These are phyloP conservation scores for Diaporthe batatas DNA, from an alignment of 2,329 filamentous ascomycete species.

Conservation along the genomic window DNA sequence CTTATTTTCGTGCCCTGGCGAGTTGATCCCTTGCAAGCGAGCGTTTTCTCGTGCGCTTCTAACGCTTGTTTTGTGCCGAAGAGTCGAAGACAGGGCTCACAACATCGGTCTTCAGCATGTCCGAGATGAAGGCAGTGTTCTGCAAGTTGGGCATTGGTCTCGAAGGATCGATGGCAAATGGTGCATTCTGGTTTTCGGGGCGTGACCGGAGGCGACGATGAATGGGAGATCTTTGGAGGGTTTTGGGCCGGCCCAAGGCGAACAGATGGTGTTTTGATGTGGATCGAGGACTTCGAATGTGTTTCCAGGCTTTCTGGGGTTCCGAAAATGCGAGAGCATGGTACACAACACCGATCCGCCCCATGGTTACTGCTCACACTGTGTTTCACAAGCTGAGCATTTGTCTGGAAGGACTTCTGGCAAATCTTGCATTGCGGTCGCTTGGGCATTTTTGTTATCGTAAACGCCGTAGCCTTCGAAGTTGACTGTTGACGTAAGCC, in stretches of 20 bases:
- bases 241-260: not conserved
- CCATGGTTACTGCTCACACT: not conserved
- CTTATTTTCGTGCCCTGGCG: not conserved
- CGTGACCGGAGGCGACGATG: too few relatives aligned
- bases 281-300: not conserved
- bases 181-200: not conserved
- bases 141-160: not conserved
- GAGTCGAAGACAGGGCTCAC: not conserved
- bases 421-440: not conserved
- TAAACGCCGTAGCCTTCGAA: not conserved
- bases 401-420: not conserved
- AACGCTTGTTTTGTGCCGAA: not conserved
- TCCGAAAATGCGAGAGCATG: conserved; percentile 1
- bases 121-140: not conserved
- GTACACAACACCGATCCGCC: not conserved
- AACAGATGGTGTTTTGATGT: not conserved
- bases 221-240: not conserved
- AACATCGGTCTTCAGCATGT: conserved; percentile 5
- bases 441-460: not conserved
- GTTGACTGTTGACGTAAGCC: not conserved
- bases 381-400: not conserved
- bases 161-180: not conserved
- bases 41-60: not conserved
- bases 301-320: not conserved
- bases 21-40: not conserved